These are phyloP conservation scores for Nakazawaea populi DNA, from an alignment of 805 yeast species.

Conservation along the genomic window DNA sequence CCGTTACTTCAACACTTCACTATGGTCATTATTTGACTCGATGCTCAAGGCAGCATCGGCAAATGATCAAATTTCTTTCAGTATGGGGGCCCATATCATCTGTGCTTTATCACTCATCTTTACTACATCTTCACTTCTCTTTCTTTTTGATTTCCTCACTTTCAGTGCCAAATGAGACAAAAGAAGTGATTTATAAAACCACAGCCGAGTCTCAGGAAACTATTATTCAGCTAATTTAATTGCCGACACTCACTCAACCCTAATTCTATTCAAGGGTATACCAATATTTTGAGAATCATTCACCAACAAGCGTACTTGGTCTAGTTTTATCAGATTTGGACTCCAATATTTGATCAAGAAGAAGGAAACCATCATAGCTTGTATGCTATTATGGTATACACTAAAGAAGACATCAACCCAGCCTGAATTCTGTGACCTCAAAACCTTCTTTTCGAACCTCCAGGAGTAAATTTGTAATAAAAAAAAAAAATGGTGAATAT, in stretches of 20 bases:
- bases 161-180: no score
- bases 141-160: no score
- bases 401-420: not conserved
- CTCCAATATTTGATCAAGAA: not conserved
- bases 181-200: no score
- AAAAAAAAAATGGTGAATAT: not conserved
- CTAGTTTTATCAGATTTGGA: not conserved
- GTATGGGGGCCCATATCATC: no score
- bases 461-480: not conserved
- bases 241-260: not conserved
- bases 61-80: no score
- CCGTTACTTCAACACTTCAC: no score
- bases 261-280: not conserved
- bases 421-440: not conserved
- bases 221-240: no score
- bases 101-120: no score
- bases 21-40: no score
- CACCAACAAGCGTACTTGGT: not conserved
- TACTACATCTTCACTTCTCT: no score
- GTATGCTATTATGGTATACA: not conserved
- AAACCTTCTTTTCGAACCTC: not conserved
- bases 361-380: not conserved
- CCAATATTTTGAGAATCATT: not conserved
- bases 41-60: no score
- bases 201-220: no score